Conservation (phyloP, 352 stramenopile genomes). For the Detonula confervacea region DNA sequence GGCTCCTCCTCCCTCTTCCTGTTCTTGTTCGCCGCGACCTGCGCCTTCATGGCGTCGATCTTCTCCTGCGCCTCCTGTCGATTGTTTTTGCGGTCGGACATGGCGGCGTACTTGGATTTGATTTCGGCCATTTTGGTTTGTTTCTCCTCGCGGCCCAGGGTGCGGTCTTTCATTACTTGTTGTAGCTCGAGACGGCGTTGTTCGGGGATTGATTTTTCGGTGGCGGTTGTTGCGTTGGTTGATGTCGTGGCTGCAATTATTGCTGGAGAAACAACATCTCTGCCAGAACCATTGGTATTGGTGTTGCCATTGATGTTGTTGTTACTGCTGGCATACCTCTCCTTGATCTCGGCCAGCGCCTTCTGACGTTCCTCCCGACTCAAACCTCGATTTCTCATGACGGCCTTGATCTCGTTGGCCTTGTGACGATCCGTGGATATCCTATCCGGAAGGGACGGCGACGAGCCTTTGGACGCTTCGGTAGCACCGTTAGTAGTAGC, state of each 20-base stretch:
- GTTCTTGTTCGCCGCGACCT: not conserved
- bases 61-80: not conserved
- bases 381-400: conserved; percentile 14
- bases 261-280: too few species aligned
- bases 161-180: not conserved
- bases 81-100: not conserved
- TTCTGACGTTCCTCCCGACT: conserved; percentile 4
- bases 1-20: not conserved
- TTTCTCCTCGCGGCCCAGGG: conserved; percentile 3
- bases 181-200: not conserved
- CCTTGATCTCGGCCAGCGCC: not conserved
- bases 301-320: not conserved
- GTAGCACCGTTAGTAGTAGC: too few species aligned
- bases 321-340: too few species aligned
- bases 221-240: not conserved
- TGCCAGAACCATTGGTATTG: not conserved
- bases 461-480: too few species aligned
- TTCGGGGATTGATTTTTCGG: not conserved
- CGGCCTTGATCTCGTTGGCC: conserved; percentile 1
- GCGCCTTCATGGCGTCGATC: not conserved
- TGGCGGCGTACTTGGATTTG: not conserved
- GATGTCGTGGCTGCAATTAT: not conserved
- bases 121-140: not conserved
- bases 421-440: not conserved
- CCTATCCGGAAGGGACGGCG: not conserved